phyloP scores from a whole-genome alignment of 2,329 filamentous ascomycete species.

The Aplosporella prunicola region DNA sequence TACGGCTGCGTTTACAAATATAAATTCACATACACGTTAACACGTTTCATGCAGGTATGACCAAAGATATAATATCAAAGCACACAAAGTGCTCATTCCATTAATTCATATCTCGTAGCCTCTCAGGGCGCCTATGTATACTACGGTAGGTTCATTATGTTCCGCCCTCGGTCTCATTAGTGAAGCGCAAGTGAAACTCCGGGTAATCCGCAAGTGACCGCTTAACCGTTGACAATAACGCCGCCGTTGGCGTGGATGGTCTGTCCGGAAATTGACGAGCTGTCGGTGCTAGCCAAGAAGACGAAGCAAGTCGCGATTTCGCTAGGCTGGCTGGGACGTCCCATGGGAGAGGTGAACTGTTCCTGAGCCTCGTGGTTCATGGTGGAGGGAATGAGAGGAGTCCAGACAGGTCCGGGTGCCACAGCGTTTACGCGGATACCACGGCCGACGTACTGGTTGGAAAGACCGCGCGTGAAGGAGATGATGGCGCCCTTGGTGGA shows the following conservation, averaged over 20 bases:
- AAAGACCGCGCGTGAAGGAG: conserved; percentile 67
- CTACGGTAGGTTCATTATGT: too few relatives aligned
- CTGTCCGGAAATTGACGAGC: conserved; percentile 65
- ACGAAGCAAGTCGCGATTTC: conserved; percentile 78
- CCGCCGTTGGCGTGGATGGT: conserved; percentile 50
- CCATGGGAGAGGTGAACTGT: conserved; percentile 65
- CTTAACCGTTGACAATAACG: conserved; percentile 25
- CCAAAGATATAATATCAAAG: too few relatives aligned
- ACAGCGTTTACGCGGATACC: conserved; percentile 71
- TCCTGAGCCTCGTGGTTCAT: conserved; percentile 64
- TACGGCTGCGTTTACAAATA: too few relatives aligned
- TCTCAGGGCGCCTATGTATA: too few relatives aligned
- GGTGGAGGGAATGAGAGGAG: conserved; percentile 50
- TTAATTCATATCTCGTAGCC: too few relatives aligned
- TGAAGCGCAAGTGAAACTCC: too few relatives aligned
- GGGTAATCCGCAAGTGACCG: too few relatives aligned
- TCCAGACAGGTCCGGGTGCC: conserved; percentile 54
- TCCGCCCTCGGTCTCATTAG: too few relatives aligned
- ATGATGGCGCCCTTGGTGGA: conserved; percentile 70
- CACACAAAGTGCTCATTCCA: too few relatives aligned
- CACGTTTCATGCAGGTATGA: too few relatives aligned
- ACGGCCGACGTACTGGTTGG: conserved; percentile 61
- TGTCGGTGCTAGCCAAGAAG: conserved; percentile 67
- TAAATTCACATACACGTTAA: too few relatives aligned
- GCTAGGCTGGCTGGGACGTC: conserved; percentile 66